Evolutionary conservation across 805 yeast species (phyloP).

Genomic region (Saccharomycopsis microspora): DNA sequence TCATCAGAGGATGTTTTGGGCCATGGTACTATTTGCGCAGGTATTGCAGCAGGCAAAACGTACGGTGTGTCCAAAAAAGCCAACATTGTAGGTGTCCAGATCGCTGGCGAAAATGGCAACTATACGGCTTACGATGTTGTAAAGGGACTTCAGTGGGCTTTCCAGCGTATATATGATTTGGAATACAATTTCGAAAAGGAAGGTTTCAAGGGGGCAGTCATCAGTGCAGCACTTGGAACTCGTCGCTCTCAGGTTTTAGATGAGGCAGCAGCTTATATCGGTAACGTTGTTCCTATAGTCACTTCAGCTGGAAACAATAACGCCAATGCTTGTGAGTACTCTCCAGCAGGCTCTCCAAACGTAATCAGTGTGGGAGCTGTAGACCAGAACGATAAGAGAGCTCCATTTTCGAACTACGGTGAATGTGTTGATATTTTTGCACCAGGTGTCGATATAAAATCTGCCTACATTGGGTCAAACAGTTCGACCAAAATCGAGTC

Average conservation of each 20-base stretch:
- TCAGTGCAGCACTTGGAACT: constrained; percentile 76
- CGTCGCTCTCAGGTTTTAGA: constrained; percentile 81
- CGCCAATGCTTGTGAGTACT: constrained; percentile 3
- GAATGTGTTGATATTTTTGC: constrained; percentile 92
- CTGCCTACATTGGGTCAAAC: constrained; percentile 69
- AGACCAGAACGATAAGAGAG: constrained; percentile 76
- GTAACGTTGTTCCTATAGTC: constrained; percentile 80
- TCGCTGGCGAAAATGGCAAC: constrained; percentile 59
- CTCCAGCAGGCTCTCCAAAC: constrained; percentile 71
- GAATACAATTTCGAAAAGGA: background rate
- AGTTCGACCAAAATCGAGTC: constrained; percentile 58
- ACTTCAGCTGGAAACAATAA: constrained; percentile 54
- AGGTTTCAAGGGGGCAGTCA: background rate
- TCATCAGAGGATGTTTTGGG: constrained; percentile 80
- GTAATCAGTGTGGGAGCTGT: constrained; percentile 95
- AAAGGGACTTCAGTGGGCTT: constrained; percentile 54
- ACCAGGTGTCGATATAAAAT: constrained; percentile 83
- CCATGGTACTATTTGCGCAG: constrained; percentile 95
- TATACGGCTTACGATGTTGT: constrained; percentile 30
- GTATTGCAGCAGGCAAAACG: constrained; percentile 70
- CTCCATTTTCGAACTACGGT: constrained; percentile 92
- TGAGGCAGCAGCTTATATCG: constrained; percentile 75
- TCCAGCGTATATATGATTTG: background rate
- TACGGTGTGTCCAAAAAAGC: constrained; percentile 84
- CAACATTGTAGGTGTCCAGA: constrained; percentile 71